Conservation (phyloP, 2,329 filamentous ascomycete species). For the Leptographium wingfieldii region DNA sequence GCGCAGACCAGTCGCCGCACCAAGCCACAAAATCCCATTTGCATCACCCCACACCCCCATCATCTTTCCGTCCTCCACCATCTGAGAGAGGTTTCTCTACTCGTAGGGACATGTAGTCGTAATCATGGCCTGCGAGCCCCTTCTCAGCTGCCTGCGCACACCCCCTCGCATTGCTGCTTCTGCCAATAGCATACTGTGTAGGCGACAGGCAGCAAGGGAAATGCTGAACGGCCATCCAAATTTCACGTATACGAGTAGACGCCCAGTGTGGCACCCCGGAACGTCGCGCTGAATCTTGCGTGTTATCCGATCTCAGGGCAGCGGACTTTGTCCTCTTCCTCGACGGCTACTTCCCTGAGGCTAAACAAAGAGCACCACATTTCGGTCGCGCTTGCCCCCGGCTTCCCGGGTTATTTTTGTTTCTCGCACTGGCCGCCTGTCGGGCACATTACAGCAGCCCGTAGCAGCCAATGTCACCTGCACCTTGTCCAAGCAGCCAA, state of each 20-base stretch:
- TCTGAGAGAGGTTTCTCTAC: neutral
- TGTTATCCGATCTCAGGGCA: neutral
- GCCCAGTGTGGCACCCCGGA: neutral
- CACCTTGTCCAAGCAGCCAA: neutral
- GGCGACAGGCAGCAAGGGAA: neutral
- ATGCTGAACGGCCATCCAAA: neutral
- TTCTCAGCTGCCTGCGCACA: neutral
- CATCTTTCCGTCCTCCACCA: neutral
- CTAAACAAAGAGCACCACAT: neutral
- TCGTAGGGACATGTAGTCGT: neutral
- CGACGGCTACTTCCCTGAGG: neutral
- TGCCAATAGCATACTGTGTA: neutral
- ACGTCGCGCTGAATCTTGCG: neutral
- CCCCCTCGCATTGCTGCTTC: neutral
- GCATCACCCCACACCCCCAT: neutral
- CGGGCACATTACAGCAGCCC: neutral
- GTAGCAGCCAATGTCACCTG: neutral
- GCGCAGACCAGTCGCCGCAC: neutral
- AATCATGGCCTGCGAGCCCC: neutral
- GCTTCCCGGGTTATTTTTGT: neutral
- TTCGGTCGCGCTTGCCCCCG: neutral
- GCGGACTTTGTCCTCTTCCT: neutral
- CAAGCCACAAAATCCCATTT: neutral
- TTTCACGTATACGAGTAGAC: neutral
- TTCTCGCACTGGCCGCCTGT: neutral